Conservation (phyloP, 2,329 filamentous ascomycete genomes). For the Colletotrichum sansevieriae region DNA sequence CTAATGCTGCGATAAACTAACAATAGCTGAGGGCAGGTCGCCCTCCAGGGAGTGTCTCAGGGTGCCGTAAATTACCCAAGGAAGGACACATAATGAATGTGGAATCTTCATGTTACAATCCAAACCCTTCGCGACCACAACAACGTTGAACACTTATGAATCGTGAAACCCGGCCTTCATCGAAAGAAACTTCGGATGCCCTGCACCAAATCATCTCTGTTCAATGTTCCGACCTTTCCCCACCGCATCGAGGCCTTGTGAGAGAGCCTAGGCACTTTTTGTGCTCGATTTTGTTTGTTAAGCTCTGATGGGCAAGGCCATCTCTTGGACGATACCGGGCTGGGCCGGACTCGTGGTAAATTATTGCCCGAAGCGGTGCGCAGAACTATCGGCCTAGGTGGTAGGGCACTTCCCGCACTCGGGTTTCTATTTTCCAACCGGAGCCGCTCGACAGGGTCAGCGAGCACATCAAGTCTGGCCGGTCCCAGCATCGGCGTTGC, state of each 20-base stretch:
- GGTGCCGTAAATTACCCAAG: constrained; percentile 26
- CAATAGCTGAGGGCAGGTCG: constrained; percentile 10
- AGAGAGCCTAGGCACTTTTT: constrained; percentile 32
- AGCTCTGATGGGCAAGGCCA: constrained; percentile 46
- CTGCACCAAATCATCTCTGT: constrained; percentile 54
- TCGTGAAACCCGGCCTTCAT: constrained; percentile 43
- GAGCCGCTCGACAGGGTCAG: constrained; percentile 25
- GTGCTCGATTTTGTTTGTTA: constrained; percentile 43
- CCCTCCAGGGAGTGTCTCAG: neutral
- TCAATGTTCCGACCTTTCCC: constrained; percentile 53
- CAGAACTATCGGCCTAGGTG: constrained; percentile 34
- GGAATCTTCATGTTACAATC: constrained; percentile 20
- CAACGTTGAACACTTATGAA: constrained; percentile 5
- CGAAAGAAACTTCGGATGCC: constrained; percentile 61
- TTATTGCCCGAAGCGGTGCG: constrained; percentile 45
- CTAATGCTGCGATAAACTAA: constrained; percentile 19
- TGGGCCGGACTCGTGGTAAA: constrained; percentile 42
- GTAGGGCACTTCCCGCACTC: neutral
- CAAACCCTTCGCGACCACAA: neutral
- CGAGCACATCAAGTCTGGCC: constrained; percentile 21
- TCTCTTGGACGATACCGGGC: constrained; percentile 41
- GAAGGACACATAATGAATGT: constrained; percentile 11
- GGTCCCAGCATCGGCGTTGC: constrained; percentile 26
- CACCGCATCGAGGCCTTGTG: constrained; percentile 52
- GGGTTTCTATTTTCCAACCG: constrained; percentile 1